A percentile compares a stretch with the other conserved stretches of the same genome.
These are phyloP conservation scores for Suillus bovinus DNA, from an alignment of 768 basidiomycete species.

Conservation along the genomic window DNA sequence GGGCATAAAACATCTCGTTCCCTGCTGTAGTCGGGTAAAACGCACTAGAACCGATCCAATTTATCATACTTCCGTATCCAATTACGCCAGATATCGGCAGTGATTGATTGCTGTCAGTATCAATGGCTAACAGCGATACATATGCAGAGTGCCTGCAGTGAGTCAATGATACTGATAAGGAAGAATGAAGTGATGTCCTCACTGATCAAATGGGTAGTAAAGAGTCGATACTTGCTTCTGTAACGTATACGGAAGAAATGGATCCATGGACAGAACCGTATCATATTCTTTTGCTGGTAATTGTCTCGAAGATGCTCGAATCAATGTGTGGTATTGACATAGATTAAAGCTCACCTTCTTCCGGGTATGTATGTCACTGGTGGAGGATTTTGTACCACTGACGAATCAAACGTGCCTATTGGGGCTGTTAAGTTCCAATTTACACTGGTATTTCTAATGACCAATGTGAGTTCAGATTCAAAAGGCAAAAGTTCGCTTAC, in stretches of 20 bases:
- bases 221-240: constrained; percentile 7
- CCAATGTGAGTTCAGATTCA: background rate
- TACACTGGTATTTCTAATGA: constrained; percentile 8
- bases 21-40: constrained; percentile 5
- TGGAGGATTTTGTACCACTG: background rate
- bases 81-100: constrained; percentile 9
- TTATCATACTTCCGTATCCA: constrained; percentile 8
- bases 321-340: background rate
- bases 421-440: constrained; percentile 10
- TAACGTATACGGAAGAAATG: constrained; percentile 10
- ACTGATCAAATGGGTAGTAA: constrained; percentile 11
- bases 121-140: constrained; percentile 9
- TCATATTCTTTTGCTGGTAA: constrained; percentile 7
- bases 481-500: background rate
- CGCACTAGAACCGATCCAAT: background rate
- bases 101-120: constrained; percentile 7
- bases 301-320: background rate
- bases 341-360: constrained; percentile 1
- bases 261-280: constrained; percentile 1
- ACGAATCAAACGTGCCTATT: constrained; percentile 6
- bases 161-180: background rate
- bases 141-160: constrained; percentile 3
- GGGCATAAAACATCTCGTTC: background rate
- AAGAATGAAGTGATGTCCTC: background rate
- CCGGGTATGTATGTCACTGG: constrained; percentile 7